Evolutionary conservation across 2,329 filamentous ascomycete species (phyloP).

Genomic region (Penicillium paneum): DNA sequence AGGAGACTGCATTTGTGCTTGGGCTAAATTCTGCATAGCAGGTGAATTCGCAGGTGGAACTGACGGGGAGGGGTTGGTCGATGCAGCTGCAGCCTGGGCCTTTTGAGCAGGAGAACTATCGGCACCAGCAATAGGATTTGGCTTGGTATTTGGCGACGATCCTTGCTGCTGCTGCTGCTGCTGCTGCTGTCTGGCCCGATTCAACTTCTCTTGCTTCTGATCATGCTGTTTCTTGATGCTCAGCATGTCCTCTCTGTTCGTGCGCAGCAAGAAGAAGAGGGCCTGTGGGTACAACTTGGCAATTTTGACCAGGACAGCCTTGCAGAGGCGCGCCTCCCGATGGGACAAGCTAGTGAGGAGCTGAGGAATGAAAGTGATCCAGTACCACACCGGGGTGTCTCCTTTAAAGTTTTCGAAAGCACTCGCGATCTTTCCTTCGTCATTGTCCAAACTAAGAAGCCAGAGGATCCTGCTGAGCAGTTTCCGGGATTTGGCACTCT

Average conservation of each 20-base stretch:
- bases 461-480: constrained; percentile 89
- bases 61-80: constrained; percentile 26
- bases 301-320: constrained; percentile 84
- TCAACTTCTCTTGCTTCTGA: constrained; percentile 57
- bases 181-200: constrained; percentile 61
- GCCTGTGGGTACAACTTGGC: constrained; percentile 95
- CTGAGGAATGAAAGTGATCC: constrained; percentile 98
- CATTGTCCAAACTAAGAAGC: constrained; percentile 90
- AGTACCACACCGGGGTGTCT: constrained; percentile 97
- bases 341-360: constrained; percentile 86
- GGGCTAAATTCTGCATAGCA: constrained; percentile 24
- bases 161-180: constrained; percentile 50
- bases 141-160: constrained; percentile 37
- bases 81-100: constrained; percentile 43
- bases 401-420: constrained; percentile 97
- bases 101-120: constrained; percentile 47
- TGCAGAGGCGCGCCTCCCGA: constrained; percentile 83
- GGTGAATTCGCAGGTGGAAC: constrained; percentile 25
- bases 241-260: constrained; percentile 89
- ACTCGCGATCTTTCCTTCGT: constrained; percentile 74
- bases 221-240: constrained; percentile 86
- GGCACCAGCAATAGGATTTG: constrained; percentile 42
- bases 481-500: constrained; percentile 94
- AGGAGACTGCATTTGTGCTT: constrained; percentile 23
- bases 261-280: constrained; percentile 91